phyloP scores from a whole-genome alignment of 352 stramenopile genomes.

The Globisporangium polare region DNA sequence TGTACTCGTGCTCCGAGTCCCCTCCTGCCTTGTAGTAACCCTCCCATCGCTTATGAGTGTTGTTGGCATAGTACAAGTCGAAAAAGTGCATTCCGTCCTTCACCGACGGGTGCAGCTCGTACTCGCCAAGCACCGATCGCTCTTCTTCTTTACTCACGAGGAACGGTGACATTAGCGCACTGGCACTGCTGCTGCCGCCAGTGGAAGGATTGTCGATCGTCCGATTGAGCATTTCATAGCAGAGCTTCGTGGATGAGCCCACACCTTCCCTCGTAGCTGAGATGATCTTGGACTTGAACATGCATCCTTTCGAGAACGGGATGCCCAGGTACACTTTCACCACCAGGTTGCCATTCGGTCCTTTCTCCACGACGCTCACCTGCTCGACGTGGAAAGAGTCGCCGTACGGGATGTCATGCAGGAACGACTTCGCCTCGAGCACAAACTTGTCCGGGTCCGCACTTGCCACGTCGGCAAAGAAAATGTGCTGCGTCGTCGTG shows the following conservation, averaged over 20 bases:
- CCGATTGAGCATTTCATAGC: slow-evolving; percentile 63
- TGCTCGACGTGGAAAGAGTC: slow-evolving; percentile 84
- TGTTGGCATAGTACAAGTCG: slow-evolving; percentile 66
- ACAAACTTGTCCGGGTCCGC: slow-evolving; percentile 47
- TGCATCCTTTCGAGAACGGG: slow-evolving; percentile 84
- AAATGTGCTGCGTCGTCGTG: slow-evolving; percentile 69
- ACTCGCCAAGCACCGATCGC: slow-evolving; percentile 63
- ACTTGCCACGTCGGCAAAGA: slow-evolving; percentile 32
- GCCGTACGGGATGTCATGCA: slow-evolving; percentile 86
- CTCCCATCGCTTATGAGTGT: slow-evolving; percentile 45
- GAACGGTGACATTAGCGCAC: slow-evolving; percentile 46
- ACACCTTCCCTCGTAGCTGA: slow-evolving; percentile 67
- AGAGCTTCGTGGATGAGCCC: slow-evolving; percentile 42
- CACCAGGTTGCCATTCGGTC: slow-evolving; percentile 36
- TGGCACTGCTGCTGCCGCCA: slow-evolving; percentile 12
- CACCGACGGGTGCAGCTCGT: slow-evolving; percentile 47
- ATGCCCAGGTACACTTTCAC: slow-evolving; percentile 70
- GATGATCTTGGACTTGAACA: slow-evolving; percentile 90
- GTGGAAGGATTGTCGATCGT: slow-evolving; percentile 23
- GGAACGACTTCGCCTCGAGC: slow-evolving; percentile 54
- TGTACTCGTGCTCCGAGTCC: slow-evolving; percentile 54
- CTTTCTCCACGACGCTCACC: slow-evolving; percentile 51
- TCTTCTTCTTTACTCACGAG: slow-evolving; percentile 68
- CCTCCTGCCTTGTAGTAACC: slow-evolving; percentile 53
- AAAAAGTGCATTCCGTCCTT: slow-evolving; percentile 61